Evolutionary conservation across 2,329 filamentous ascomycete genomes (phyloP), one percentile per base, ranked within the genome.

Genomic region (Aspergillus glaucus): DNA sequence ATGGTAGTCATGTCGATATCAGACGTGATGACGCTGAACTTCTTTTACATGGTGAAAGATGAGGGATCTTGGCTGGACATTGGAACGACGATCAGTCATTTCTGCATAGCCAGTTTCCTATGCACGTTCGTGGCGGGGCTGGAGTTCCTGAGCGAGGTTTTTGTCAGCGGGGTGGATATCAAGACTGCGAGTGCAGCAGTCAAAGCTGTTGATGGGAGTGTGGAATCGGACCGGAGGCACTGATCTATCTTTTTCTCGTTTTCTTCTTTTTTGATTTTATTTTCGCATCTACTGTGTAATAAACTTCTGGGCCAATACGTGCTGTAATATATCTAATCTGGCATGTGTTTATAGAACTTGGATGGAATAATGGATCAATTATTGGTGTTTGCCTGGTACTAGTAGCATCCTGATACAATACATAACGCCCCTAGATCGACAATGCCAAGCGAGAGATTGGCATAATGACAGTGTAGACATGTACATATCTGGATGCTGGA

Each of bases 61-160:
- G 93, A 98, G 66, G 93, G 93, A 0, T 93, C 87, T 19, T 98
- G 93, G 93, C 73, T 98, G 51, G 93, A 98, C 65, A 98, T 98
- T 64, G 93, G 93, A 28, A 95, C 89, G 24, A 96, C 89, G 3
- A 98, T 98, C 57, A 95, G 83, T 62, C 91, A 97, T 67, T 98
- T 97, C 69, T 83, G 84, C 52, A 97, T 98, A 71, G 92, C 90
- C 15, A 96, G 89, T 68, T 68, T 88, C 58, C 65, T 97, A 41
- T 93, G 90, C 58, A 84, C 95, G 7, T 98, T 98, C 72, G 90
- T 98, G 40, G 88, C 90, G 0, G 83, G 80, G 12, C 72, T 98
- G 42, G 93, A 98, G 72, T 84, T 86, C 14, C 80, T 95, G 3
- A 95, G 90, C 63, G 87, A 88, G 61, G 69, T 87, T 43, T 88